Evolutionary conservation across 495 filamentous ascomycete genomes (phyloP).

Genomic region (Letharia columbiana): DNA sequence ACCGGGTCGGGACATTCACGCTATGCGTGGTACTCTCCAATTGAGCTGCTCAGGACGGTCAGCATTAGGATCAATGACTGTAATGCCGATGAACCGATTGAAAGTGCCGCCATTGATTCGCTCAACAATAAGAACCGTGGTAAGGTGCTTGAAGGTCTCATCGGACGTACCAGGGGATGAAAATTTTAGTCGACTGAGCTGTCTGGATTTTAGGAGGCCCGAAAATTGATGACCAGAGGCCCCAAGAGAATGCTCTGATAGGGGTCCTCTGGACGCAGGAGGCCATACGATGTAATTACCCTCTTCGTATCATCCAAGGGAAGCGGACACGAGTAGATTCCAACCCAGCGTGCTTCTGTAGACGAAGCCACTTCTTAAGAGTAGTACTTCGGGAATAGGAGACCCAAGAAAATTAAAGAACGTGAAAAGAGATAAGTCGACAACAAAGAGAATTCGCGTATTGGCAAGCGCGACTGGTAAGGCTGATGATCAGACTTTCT

Average conservation of each 20-base stretch:
- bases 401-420: not conserved
- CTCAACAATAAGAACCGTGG: constrained; percentile 6
- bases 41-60: not conserved
- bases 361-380: not conserved
- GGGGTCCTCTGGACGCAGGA: not conserved
- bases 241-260: not conserved
- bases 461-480: constrained; percentile 1
- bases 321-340: not conserved
- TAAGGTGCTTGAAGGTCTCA: not conserved
- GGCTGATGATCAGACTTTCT: not conserved
- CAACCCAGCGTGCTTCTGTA: not conserved
- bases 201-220: not conserved
- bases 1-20: constrained; percentile 20
- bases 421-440: not conserved
- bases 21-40: not conserved
- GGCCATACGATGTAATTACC: not conserved
- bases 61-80: not conserved
- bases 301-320: not conserved
- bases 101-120: constrained; percentile 12
- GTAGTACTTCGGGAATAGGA: not conserved
- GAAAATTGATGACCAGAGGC: not conserved
- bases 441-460: not conserved
- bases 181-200: not conserved
- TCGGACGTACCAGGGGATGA: not conserved
- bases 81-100: constrained; percentile 10